Evolutionary conservation across 2,329 filamentous ascomycete species (phyloP).

Genomic region (Escovopsis sp.): DNA sequence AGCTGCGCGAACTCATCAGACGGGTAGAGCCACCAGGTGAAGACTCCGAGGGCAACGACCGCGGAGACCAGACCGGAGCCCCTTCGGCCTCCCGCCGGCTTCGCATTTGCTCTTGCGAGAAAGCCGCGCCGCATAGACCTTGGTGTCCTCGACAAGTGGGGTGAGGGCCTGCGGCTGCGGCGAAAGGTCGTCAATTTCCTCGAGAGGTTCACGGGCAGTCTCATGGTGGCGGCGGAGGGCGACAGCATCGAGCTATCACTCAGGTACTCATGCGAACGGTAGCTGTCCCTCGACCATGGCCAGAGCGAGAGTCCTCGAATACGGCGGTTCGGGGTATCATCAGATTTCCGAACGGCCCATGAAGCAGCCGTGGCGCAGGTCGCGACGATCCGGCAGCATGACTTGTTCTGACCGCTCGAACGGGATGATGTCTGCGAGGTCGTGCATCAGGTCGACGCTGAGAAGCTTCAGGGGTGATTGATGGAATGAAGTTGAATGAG

Average conservation of each 20-base stretch:
- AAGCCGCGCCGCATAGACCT: conserved; percentile 9
- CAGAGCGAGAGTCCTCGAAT: too few relatives aligned
- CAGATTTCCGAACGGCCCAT: too few relatives aligned
- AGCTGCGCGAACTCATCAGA: conserved; percentile 27
- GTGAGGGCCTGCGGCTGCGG: not conserved
- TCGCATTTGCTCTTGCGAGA: conserved; percentile 8
- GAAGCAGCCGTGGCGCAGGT: too few relatives aligned
- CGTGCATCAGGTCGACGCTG: too few relatives aligned
- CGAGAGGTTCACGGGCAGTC: conserved; percentile 3
- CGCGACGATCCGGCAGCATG: too few relatives aligned
- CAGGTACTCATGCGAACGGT: too few relatives aligned
- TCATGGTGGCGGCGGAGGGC: conserved; percentile 5
- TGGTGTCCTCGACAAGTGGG: conserved; percentile 4
- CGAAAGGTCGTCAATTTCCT: conserved; percentile 5
- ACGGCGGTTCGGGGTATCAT: not conserved
- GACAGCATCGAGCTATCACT: not conserved
- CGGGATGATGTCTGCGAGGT: too few relatives aligned
- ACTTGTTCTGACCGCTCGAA: too few relatives aligned
- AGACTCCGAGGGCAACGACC: conserved; percentile 21
- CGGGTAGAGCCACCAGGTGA: conserved; percentile 30
- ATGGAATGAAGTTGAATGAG: too few relatives aligned
- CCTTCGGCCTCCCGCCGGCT: conserved; percentile 6
- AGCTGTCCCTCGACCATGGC: too few relatives aligned
- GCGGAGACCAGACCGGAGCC: conserved; percentile 16
- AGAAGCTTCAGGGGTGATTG: too few relatives aligned